These are phyloP conservation scores for Rhodotorula sp. DNA, from an alignment of 1,284 basidiomycete genomes.

Conservation along the genomic window DNA sequence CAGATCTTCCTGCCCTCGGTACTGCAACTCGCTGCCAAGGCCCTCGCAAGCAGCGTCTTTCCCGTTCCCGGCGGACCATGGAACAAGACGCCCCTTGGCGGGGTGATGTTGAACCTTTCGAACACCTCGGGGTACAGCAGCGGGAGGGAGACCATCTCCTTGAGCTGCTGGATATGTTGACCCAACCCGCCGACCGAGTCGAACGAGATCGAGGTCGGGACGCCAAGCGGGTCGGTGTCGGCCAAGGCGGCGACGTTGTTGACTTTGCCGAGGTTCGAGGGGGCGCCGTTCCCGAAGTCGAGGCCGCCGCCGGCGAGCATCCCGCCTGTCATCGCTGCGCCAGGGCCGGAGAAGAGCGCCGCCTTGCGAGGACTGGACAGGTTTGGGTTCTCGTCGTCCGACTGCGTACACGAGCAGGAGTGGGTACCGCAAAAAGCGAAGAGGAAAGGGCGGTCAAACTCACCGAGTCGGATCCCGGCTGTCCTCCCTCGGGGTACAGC, in stretches of 20 bases:
- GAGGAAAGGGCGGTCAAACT: background rate
- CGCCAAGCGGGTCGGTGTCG: conserved; percentile 92
- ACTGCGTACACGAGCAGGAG: background rate
- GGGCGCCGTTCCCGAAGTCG: conserved; percentile 37
- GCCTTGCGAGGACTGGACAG: conserved; percentile 38
- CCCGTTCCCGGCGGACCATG: conserved; percentile 94
- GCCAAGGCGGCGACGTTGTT: conserved; percentile 78
- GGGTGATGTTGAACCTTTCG: conserved; percentile 89
- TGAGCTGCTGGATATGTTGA: conserved; percentile 92
- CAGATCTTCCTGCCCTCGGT: conserved; percentile 86
- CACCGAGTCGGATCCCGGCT: conserved; percentile 34
- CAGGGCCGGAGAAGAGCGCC: conserved; percentile 40
- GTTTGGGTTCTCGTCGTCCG: conserved; percentile 40
- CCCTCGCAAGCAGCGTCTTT: conserved; percentile 88
- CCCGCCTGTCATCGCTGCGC: conserved; percentile 41
- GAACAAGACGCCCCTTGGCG: conserved; percentile 94
- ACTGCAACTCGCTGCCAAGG: conserved; percentile 89
- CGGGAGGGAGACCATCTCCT: conserved; percentile 97
- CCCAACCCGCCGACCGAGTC: conserved; percentile 97
- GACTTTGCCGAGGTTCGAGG: conserved; percentile 72
- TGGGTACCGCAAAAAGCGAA: background rate
- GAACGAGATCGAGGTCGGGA: conserved; percentile 91
- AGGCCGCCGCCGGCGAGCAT: conserved; percentile 44
- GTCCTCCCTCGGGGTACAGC: conserved; percentile 34
- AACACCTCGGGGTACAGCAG: conserved; percentile 97